Percentiles rank a stretch among this genome's conserved stretches.
Evolutionary conservation across 768 basidiomycete species (phyloP).

Genomic region (Mycena rosella): DNA sequence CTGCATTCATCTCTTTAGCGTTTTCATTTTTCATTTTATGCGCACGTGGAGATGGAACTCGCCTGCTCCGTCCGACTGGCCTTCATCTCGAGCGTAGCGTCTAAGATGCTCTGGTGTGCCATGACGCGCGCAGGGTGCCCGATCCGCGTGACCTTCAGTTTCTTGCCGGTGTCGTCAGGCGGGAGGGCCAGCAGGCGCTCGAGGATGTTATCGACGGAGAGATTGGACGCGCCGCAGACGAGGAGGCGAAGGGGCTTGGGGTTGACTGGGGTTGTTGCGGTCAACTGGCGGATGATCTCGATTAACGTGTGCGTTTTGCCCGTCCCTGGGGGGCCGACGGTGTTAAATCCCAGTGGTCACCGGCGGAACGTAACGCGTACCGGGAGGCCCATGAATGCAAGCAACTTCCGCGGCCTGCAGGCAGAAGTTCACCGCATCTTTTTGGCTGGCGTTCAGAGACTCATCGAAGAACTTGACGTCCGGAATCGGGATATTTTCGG

Average conservation of each 20-base stretch:
- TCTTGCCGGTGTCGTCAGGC: constrained; percentile 58
- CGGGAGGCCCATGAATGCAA: constrained; percentile 98
- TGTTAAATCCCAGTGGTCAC: background rate
- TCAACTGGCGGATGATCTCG: constrained; percentile 91
- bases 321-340: constrained; percentile 64
- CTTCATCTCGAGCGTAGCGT: constrained; percentile 80
- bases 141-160: constrained; percentile 82
- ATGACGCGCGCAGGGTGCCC: constrained; percentile 97
- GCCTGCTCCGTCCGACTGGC: constrained; percentile 81
- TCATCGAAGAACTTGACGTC: constrained; percentile 78
- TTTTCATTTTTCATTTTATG: constrained; percentile 1
- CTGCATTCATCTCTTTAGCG: constrained; percentile 48
- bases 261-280: constrained; percentile 59
- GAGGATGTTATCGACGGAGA: constrained; percentile 96
- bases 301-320: constrained; percentile 97
- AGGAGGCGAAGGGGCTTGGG: constrained; percentile 74
- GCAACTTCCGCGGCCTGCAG: constrained; percentile 85
- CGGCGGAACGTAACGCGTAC: constrained; percentile 48
- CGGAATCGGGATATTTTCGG: constrained; percentile 50
- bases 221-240: constrained; percentile 93
- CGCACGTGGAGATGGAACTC: constrained; percentile 1
- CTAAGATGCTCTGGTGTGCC: constrained; percentile 72
- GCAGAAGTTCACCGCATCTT: constrained; percentile 86
- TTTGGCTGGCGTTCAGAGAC: constrained; percentile 86
- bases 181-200: constrained; percentile 83